Percentiles rank a stretch among this genome's conserved stretches.
These are phyloP conservation scores for Aspergillus spinulosporus DNA, from an alignment of 2,329 filamentous ascomycete species.

Conservation along the genomic window DNA sequence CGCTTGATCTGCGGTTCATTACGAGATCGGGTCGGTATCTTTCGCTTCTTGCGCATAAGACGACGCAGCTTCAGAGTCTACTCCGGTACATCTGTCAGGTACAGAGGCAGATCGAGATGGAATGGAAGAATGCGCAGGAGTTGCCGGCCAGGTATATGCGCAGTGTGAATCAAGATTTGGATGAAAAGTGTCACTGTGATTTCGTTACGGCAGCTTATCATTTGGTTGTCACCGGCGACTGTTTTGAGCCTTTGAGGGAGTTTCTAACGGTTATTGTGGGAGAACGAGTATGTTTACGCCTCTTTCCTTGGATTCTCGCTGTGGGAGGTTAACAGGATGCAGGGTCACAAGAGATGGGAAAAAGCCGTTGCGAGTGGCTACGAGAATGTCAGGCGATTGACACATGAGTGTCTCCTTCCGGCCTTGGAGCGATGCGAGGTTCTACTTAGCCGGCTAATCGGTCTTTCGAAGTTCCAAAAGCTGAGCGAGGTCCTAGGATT, in stretches of 20 bases:
- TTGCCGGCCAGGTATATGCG: constrained; percentile 75
- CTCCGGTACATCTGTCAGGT: constrained; percentile 81
- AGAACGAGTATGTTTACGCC: constrained; percentile 62
- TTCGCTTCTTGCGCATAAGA: constrained; percentile 80
- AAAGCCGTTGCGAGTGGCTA: constrained; percentile 78
- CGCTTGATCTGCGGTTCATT: constrained; percentile 81
- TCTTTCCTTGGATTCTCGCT: background rate
- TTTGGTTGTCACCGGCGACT: constrained; percentile 79
- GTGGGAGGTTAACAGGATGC: constrained; percentile 11
- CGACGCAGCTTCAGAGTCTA: constrained; percentile 82
- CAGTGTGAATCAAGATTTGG: constrained; percentile 73
- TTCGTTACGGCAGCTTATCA: constrained; percentile 80
- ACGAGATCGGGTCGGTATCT: constrained; percentile 73
- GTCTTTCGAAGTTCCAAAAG: constrained; percentile 78
- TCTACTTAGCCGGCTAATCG: constrained; percentile 77
- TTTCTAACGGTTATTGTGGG: constrained; percentile 85
- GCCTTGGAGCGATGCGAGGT: constrained; percentile 80
- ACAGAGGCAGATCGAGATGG: constrained; percentile 72
- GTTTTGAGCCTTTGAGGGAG: constrained; percentile 71
- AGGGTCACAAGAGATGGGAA: constrained; percentile 95
- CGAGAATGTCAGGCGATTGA: constrained; percentile 70
- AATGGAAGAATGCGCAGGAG: constrained; percentile 81
- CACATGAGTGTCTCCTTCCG: constrained; percentile 86
- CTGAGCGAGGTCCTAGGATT: constrained; percentile 66
- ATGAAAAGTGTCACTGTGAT: constrained; percentile 62